These are phyloP conservation scores for Podaxis mareebaensis DNA, from an alignment of 768 basidiomycete species.

Conservation along the genomic window DNA sequence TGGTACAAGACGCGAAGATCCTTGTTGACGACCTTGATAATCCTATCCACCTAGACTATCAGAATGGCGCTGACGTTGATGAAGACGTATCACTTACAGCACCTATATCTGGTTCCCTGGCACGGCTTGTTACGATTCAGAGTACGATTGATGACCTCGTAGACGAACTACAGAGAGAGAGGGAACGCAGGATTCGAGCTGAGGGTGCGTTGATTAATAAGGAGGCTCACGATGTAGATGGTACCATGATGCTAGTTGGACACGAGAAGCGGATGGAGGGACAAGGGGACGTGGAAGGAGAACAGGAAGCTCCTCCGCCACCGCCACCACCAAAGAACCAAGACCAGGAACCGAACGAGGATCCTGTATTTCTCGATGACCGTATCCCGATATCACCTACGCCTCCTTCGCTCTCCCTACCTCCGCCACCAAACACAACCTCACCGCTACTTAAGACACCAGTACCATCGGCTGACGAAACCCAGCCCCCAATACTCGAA, in stretches of 20 bases:
- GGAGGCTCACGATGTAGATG: neutral
- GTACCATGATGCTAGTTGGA: neutral
- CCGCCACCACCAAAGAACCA: neutral
- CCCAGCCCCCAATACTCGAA: neutral
- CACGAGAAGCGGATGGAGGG: neutral
- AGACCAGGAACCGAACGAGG: neutral
- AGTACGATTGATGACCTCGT: slow-evolving; percentile 51
- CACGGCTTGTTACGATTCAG: slow-evolving; percentile 50
- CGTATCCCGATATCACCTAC: neutral
- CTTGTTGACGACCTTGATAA: slow-evolving; percentile 31
- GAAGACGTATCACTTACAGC: slow-evolving; percentile 3
- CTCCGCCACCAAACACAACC: neutral
- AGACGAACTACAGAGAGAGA: slow-evolving; percentile 59
- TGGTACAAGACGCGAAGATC: slow-evolving; percentile 25
- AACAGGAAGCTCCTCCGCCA: neutral
- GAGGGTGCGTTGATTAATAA: slow-evolving; percentile 29
- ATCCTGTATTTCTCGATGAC: neutral
- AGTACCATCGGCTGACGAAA: too few species aligned
- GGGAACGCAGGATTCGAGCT: slow-evolving; percentile 46
- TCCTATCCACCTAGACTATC: slow-evolving; percentile 12
- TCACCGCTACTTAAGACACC: neutral
- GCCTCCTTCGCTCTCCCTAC: neutral
- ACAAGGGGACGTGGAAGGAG: neutral
- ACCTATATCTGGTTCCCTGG: slow-evolving; percentile 47
- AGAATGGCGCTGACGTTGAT: slow-evolving; percentile 19